phyloP scores from a whole-genome alignment of 2,329 filamentous ascomycete genomes.

The Fusarium dlaminii region DNA sequence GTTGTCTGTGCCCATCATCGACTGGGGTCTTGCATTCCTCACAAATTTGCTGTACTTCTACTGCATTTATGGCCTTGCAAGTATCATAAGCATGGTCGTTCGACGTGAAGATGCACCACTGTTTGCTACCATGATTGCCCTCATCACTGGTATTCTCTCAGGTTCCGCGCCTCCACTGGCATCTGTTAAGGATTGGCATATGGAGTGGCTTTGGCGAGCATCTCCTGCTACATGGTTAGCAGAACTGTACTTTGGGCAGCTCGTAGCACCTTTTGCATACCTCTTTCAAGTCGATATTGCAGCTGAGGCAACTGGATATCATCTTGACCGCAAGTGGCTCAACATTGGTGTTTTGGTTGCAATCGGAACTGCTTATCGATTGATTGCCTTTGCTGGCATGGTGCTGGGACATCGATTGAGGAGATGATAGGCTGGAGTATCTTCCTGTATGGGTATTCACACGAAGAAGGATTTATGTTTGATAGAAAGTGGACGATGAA shows the following conservation, averaged over 20 bases:
- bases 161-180: constrained; percentile 62
- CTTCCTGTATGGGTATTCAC: background rate
- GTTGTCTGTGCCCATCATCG: constrained; percentile 59
- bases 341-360: constrained; percentile 57
- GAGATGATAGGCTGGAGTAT: constrained; percentile 10
- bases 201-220: constrained; percentile 65
- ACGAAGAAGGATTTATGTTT: background rate
- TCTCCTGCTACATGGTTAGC: constrained; percentile 65
- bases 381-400: constrained; percentile 51
- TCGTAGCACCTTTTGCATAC: constrained; percentile 59
- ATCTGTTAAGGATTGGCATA: constrained; percentile 60
- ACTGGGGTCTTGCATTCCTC: constrained; percentile 58
- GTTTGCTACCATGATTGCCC: constrained; percentile 62
- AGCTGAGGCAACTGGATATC: constrained; percentile 54
- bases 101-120: constrained; percentile 66
- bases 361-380: constrained; percentile 56
- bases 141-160: constrained; percentile 64
- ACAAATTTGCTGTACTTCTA: constrained; percentile 66
- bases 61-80: constrained; percentile 66
- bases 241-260: constrained; percentile 64
- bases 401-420: constrained; percentile 34
- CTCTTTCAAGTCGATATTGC: constrained; percentile 62
- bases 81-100: constrained; percentile 62
- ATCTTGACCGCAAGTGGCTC: constrained; percentile 53
- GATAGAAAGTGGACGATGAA: background rate